Percentiles rank a stretch among this genome's conserved stretches.
Evolutionary conservation across 768 basidiomycete genomes (phyloP).

Genomic region (Naganishia kalamii): DNA sequence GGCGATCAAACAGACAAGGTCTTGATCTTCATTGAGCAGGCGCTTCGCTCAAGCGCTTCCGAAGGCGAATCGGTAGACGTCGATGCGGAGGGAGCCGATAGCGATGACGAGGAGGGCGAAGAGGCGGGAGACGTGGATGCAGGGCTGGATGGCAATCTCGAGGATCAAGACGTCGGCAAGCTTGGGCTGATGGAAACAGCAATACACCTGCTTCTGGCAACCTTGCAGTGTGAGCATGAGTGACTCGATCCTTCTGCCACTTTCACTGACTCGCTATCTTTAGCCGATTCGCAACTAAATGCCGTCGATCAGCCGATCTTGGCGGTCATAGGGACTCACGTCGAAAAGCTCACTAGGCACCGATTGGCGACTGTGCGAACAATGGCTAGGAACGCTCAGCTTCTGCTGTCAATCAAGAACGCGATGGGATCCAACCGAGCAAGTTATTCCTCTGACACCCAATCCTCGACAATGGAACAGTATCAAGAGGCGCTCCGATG

Average conservation of each 20-base stretch:
- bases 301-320: constrained; percentile 56
- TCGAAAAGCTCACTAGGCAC: constrained; percentile 48
- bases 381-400: constrained; percentile 68
- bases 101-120: constrained; percentile 42
- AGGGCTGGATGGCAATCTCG: constrained; percentile 46
- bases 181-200: constrained; percentile 70
- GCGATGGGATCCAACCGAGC: constrained; percentile 50
- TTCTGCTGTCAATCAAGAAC: constrained; percentile 74
- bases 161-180: constrained; percentile 50
- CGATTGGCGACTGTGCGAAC: constrained; percentile 55
- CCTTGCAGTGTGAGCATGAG: constrained; percentile 66
- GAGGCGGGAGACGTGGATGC: constrained; percentile 49
- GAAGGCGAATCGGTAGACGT: constrained; percentile 29
- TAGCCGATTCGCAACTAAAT: constrained; percentile 28
- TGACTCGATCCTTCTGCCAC: neutral
- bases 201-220: constrained; percentile 70
- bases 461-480: constrained; percentile 52
- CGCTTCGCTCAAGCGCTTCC: constrained; percentile 51
- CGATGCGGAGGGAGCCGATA: constrained; percentile 46
- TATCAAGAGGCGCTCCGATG: constrained; percentile 85
- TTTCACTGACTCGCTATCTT: too few relatives aligned
- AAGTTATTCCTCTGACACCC: neutral
- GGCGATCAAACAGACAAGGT: constrained; percentile 61
- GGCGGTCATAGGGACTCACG: constrained; percentile 62
- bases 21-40: constrained; percentile 74